A percentile compares a stretch with the other conserved stretches of the same genome.
Conservation (phyloP, 257 asterid species). For the Plantago major region DNA sequence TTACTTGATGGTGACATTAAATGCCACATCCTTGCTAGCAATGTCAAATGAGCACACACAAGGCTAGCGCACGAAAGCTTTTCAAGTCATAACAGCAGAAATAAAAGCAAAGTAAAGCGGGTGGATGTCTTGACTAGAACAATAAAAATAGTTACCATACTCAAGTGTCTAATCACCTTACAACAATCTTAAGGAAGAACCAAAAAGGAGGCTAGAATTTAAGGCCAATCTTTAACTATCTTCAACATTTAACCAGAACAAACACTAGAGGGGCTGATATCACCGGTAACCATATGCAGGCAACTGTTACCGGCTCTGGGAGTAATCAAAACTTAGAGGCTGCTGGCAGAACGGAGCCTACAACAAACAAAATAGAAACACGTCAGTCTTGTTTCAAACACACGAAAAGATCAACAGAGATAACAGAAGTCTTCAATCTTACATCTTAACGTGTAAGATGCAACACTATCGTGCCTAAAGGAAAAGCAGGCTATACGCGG, state of each 20-base stretch:
- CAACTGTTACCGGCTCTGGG: conserved; percentile 46
- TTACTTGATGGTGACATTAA: too few relatives aligned
- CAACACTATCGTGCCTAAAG: not conserved
- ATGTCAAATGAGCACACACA: too few relatives aligned
- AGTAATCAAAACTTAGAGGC: conserved; percentile 82
- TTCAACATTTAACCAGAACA: conserved; percentile 28
- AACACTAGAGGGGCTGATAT: conserved; percentile 26
- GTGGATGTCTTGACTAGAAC: not conserved
- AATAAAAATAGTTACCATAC: conserved; percentile 7
- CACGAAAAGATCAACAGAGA: not conserved
- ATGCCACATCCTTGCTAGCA: too few relatives aligned
- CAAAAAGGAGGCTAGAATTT: conserved; percentile 24
- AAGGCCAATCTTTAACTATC: conserved; percentile 27
- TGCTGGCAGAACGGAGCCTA: conserved; percentile 90
- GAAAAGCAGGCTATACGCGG: not conserved
- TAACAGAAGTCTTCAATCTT: not conserved
- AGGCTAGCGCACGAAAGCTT: not conserved
- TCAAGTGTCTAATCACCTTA: conserved; percentile 17
- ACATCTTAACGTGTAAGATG: too few relatives aligned
- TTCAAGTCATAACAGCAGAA: conserved; percentile 18
- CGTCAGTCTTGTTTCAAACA: not conserved
- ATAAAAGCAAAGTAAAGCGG: not conserved
- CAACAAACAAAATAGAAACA: conserved; percentile 15
- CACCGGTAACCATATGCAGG: conserved; percentile 15
- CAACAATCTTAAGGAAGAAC: conserved; percentile 18